Conservation (phyloP, 371 early-diverging fungal genomes). For the Lichtheimia ramosa region DNA sequence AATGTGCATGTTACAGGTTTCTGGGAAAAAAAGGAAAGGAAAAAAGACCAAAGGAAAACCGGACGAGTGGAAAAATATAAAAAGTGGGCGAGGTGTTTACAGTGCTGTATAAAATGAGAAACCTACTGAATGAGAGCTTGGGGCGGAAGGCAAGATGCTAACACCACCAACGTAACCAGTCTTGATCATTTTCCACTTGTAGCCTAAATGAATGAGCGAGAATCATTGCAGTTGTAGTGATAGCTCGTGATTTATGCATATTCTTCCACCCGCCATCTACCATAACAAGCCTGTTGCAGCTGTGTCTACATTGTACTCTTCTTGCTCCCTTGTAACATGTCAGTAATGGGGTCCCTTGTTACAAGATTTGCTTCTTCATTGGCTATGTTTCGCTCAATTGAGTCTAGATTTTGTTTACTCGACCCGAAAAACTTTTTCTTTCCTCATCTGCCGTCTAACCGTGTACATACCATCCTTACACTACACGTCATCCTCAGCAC, state of each 20-base stretch:
- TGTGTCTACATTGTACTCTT: neutral
- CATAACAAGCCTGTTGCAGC: neutral
- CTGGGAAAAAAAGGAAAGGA: conserved; percentile 9
- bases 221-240: too few relatives aligned
- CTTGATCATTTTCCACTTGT: neutral
- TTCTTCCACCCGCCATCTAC: conserved; percentile 1
- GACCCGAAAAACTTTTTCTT: conserved; percentile 15
- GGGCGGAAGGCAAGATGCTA: conserved; percentile 2
- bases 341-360: neutral
- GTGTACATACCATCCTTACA: conserved; percentile 6
- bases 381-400: conserved; percentile 22
- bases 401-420: conserved; percentile 18
- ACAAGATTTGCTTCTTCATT: conserved; percentile 12
- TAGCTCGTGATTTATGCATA: neutral
- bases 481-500: conserved; percentile 11
- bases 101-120: conserved; percentile 22
- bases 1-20: conserved; percentile 18
- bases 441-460: conserved; percentile 3
- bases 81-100: conserved; percentile 25
- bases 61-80: conserved; percentile 17
- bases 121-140: conserved; percentile 24
- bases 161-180: neutral
- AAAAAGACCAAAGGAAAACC: conserved; percentile 17
- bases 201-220: too few relatives aligned
- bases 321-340: conserved; percentile 14